Evolutionary conservation across 345 rosid species (phyloP).

Genomic region (Aquilaria malaccensis): DNA sequence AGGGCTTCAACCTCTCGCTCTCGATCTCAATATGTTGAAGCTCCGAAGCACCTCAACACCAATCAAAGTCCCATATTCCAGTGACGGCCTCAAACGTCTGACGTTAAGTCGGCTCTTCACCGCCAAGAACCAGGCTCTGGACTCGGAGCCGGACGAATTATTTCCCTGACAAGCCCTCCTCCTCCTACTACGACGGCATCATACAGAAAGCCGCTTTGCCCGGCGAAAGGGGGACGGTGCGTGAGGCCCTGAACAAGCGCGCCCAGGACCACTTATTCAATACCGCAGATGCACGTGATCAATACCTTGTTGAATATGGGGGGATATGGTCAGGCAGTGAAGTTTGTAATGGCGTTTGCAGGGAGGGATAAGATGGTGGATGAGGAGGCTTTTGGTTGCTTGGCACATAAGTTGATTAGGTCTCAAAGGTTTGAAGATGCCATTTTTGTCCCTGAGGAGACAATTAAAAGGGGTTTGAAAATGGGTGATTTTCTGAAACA

Average conservation of each 20-base stretch:
- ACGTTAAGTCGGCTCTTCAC: conserved; percentile 12
- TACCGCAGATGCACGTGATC: conserved; percentile 49
- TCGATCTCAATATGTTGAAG: too few relatives aligned
- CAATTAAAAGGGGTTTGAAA: conserved; percentile 33
- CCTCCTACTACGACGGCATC: conserved; percentile 51
- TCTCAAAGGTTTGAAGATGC: conserved; percentile 36
- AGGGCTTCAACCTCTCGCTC: too few relatives aligned
- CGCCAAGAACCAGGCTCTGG: conserved; percentile 11
- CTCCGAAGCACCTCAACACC: conserved; percentile 15
- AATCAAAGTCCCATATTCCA: conserved; percentile 6
- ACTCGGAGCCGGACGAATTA: conserved; percentile 6
- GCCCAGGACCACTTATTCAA: conserved; percentile 43
- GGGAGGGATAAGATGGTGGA: conserved; percentile 47
- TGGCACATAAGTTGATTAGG: conserved; percentile 42
- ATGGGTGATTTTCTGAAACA: conserved; percentile 19
- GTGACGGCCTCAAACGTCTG: conserved; percentile 11
- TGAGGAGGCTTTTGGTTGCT: conserved; percentile 39
- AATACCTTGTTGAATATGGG: conserved; percentile 30
- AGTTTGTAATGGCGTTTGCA: conserved; percentile 41
- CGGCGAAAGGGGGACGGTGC: conserved; percentile 44
- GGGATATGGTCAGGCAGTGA: conserved; percentile 35
- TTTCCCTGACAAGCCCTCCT: conserved; percentile 34
- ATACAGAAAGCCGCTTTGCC: conserved; percentile 38
- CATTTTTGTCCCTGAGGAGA: conserved; percentile 39
- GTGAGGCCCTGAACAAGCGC: conserved; percentile 55